These are phyloP conservation scores for Clonostachys solani DNA, from an alignment of 2,329 filamentous ascomycete species.

Conservation along the genomic window DNA sequence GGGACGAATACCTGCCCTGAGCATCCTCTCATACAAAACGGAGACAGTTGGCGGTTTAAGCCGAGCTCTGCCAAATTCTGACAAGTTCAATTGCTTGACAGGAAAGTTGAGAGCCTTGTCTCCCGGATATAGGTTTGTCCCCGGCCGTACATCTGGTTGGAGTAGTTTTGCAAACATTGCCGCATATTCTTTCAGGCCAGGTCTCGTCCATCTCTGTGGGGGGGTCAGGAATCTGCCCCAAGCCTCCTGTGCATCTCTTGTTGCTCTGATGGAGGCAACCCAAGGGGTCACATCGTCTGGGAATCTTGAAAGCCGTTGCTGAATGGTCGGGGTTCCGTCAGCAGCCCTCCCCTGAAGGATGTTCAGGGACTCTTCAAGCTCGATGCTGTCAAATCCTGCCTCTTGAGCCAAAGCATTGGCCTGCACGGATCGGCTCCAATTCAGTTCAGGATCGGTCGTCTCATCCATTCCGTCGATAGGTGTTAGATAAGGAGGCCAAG, in stretches of 20 bases:
- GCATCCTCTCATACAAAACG: conserved; percentile 58
- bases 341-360: conserved; percentile 47
- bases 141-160: conserved; percentile 17
- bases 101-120: conserved; percentile 49
- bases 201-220: conserved; percentile 22
- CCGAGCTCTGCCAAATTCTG: conserved; percentile 61
- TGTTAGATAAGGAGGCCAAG: conserved; percentile 58
- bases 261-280: conserved; percentile 53
- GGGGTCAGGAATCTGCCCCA: conserved; percentile 46
- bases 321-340: conserved; percentile 52
- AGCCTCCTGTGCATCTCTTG: conserved; percentile 57
- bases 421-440: conserved; percentile 46
- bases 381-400: conserved; percentile 45
- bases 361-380: conserved; percentile 43
- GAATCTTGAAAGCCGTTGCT: conserved; percentile 26
- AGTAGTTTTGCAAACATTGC: conserved; percentile 58
- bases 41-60: conserved; percentile 54
- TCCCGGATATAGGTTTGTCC: conserved; percentile 43
- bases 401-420: conserved; percentile 51
- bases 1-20: conserved; percentile 39
- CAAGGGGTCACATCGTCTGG: conserved; percentile 28
- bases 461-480: conserved; percentile 58
- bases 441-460: conserved; percentile 41
- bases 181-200: conserved; percentile 42
- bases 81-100: conserved; percentile 42